These are phyloP conservation scores for Candida parachauliodes DNA, from an alignment of 805 yeast genomes.

Conservation along the genomic window DNA sequence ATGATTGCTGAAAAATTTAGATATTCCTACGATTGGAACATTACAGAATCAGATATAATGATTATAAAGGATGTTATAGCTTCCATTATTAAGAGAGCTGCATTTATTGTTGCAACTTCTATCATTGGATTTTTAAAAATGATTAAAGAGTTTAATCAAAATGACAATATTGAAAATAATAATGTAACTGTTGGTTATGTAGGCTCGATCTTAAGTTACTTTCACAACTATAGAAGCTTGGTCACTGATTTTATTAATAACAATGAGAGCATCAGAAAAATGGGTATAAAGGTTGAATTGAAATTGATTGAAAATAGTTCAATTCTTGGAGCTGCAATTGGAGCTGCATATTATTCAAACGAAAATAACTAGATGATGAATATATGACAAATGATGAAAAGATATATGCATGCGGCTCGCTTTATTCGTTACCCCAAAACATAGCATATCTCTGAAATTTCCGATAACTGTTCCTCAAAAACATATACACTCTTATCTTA, in stretches of 20 bases:
- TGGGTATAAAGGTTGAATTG: constrained; percentile 34
- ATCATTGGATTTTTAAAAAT: constrained; percentile 36
- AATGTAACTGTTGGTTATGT: constrained; percentile 42
- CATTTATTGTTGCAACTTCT: constrained; percentile 40
- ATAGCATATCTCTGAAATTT: no score
- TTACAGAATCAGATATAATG: constrained; percentile 25
- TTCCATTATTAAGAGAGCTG: constrained; percentile 42
- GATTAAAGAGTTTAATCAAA: constrained; percentile 16
- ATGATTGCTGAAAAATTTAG: constrained; percentile 18
- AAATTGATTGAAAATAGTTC: constrained; percentile 44
- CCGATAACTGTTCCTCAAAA: no score
- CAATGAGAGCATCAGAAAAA: constrained; percentile 19
- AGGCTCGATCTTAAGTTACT: constrained; percentile 50
- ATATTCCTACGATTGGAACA: constrained; percentile 20
- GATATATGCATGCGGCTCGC: no score
- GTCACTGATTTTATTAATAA: constrained; percentile 22
- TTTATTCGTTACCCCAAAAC: no score
- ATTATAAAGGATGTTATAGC: constrained; percentile 29
- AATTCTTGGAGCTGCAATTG: constrained; percentile 52
- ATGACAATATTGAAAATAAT: constrained; percentile 16
- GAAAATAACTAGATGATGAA: no score
- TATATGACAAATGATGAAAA: no score
- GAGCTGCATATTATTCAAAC: constrained; percentile 37
- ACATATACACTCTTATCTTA: no score
- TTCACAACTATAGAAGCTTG: constrained; percentile 33